phyloP scores from a whole-genome alignment of 2,329 filamentous ascomycete species.

The Trichoderma polysporum region DNA sequence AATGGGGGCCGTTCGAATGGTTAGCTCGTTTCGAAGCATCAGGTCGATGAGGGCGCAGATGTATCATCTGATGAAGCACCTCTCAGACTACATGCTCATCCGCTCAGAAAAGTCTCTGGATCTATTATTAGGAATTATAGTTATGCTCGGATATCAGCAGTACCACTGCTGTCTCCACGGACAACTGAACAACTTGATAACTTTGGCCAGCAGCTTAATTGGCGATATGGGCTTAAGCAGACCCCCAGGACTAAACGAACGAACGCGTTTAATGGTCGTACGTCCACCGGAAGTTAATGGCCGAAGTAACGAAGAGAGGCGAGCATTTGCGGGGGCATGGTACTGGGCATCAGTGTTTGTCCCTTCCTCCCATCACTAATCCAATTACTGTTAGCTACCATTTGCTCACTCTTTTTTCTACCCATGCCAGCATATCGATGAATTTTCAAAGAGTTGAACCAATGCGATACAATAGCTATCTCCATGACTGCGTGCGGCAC shows the following conservation, averaged over 20 bases:
- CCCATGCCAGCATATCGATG: slow-evolving; percentile 37
- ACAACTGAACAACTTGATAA: slow-evolving; percentile 52
- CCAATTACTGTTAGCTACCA: not conserved
- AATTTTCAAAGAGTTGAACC: slow-evolving; percentile 47
- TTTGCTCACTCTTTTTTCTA: not conserved
- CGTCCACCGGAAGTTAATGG: slow-evolving; percentile 38
- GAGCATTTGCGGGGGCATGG: slow-evolving; percentile 54
- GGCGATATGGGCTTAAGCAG: slow-evolving; percentile 49
- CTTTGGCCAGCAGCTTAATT: slow-evolving; percentile 48
- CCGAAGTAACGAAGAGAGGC: slow-evolving; percentile 52
- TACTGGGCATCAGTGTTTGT: slow-evolving; percentile 54
- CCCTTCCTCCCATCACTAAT: not conserved
- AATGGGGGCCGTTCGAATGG: slow-evolving; percentile 50
- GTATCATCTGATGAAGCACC: slow-evolving; percentile 45
- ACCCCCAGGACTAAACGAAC: slow-evolving; percentile 42
- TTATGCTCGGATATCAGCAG: slow-evolving; percentile 53
- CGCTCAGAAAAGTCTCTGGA: slow-evolving; percentile 51
- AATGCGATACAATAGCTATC: slow-evolving; percentile 52
- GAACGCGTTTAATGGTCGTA: slow-evolving; percentile 43
- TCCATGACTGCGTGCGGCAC: slow-evolving; percentile 49
- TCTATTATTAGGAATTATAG: slow-evolving; percentile 48
- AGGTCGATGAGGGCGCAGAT: slow-evolving; percentile 51
- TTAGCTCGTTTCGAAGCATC: slow-evolving; percentile 48
- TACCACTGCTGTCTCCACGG: slow-evolving; percentile 55
- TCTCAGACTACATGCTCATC: slow-evolving; percentile 51